These are phyloP conservation scores for Sonneratia caseolaris DNA, from an alignment of 345 rosid species.

Conservation along the genomic window DNA sequence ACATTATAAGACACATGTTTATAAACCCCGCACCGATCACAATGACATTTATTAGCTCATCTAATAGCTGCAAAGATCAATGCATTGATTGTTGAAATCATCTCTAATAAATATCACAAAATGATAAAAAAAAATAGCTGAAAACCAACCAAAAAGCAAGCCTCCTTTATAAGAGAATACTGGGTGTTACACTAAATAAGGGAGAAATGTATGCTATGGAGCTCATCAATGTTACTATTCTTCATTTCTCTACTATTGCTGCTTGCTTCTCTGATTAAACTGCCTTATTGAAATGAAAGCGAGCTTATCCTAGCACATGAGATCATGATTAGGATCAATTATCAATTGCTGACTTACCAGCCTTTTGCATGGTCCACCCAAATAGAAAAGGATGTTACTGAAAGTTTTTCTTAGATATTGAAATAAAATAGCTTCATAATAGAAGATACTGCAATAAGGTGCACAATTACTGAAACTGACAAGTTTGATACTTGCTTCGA, in stretches of 20 bases:
- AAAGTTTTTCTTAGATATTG: neutral
- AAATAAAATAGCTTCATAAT: neutral
- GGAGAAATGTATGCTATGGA: neutral
- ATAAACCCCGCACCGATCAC: neutral
- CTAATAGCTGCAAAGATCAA: neutral
- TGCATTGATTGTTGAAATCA: neutral
- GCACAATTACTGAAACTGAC: neutral
- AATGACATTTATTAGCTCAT: neutral
- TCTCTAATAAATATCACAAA: neutral
- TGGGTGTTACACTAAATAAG: neutral
- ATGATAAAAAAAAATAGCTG: neutral
- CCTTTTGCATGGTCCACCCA: neutral
- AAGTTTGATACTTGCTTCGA: neutral
- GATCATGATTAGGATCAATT: neutral
- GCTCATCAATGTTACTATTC: neutral
- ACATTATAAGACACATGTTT: neutral
- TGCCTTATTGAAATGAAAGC: neutral
- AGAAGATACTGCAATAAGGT: neutral
- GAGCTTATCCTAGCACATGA: neutral
- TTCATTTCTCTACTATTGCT: neutral
- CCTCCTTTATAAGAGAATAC: neutral
- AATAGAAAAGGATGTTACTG: neutral
- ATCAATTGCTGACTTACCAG: neutral
- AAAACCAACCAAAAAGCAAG: neutral
- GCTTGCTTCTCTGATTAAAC: neutral